Evolutionary conservation across 805 yeast genomes (phyloP).

Genomic region (Barnettozyma sucrosica): DNA sequence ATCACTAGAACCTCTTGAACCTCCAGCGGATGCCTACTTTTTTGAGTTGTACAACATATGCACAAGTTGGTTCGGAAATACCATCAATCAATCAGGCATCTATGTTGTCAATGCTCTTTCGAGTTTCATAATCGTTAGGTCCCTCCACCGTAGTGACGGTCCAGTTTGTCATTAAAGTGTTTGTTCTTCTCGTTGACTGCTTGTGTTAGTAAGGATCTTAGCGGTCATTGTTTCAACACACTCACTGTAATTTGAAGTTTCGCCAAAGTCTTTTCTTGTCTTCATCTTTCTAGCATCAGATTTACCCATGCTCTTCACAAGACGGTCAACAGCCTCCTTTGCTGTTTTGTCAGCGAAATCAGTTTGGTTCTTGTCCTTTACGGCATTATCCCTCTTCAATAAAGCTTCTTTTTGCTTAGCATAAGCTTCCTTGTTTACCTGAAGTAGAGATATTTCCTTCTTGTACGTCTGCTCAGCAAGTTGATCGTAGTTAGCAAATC

Average conservation of each 20-base stretch:
- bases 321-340: slow-evolving; percentile 25
- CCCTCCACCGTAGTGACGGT: slow-evolving; percentile 43
- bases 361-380: neutral
- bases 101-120: no score
- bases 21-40: no score
- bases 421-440: slow-evolving; percentile 39
- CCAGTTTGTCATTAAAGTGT: slow-evolving; percentile 65
- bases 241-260: slow-evolving; percentile 30
- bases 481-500: slow-evolving; percentile 44
- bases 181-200: slow-evolving; percentile 61
- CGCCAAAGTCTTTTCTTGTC: slow-evolving; percentile 34
- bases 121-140: no score
- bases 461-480: slow-evolving; percentile 57
- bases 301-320: slow-evolving; percentile 25
- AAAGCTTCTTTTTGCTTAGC: slow-evolving; percentile 30
- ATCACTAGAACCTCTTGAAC: no score
- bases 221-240: neutral
- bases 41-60: no score
- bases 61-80: no score
- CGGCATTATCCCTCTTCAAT: slow-evolving; percentile 5
- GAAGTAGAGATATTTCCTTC: slow-evolving; percentile 40
- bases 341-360: slow-evolving; percentile 34
- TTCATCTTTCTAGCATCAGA: slow-evolving; percentile 29
- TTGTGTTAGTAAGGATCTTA: slow-evolving; percentile 26
- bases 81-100: no score